Evolutionary conservation across 176 grass and related monocot genomes (phyloP).

Genomic region (Oryza rufipogon): DNA sequence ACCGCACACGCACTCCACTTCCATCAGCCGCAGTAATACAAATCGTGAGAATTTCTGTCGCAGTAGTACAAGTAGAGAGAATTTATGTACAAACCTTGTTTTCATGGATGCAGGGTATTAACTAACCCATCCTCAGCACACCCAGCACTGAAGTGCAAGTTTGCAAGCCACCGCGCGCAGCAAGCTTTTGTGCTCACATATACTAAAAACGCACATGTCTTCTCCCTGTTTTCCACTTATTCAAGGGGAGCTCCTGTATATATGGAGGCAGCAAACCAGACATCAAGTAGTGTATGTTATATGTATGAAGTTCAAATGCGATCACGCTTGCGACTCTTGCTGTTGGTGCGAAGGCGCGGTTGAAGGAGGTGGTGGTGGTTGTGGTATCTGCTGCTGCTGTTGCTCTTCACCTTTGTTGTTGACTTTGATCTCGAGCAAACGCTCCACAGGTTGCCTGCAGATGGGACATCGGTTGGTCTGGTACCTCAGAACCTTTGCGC

Average conservation of each 20-base stretch:
- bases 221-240: slow-evolving; percentile 18
- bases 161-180: neutral
- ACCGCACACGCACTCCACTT: neutral
- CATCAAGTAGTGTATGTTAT: slow-evolving; percentile 27
- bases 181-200: neutral
- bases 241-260: slow-evolving; percentile 20
- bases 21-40: neutral
- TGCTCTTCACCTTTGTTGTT: slow-evolving; percentile 51
- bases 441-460: slow-evolving; percentile 70
- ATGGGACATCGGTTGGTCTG: slow-evolving; percentile 68
- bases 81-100: neutral
- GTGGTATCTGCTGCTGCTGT: neutral
- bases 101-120: neutral
- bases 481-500: slow-evolving; percentile 67
- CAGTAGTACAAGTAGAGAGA: neutral
- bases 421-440: slow-evolving; percentile 63
- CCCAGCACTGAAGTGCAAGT: neutral
- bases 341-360: neutral
- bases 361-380: neutral
- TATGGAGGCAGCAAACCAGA: neutral
- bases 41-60: neutral
- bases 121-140: neutral
- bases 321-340: slow-evolving; percentile 18
- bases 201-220: slow-evolving; percentile 4
- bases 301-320: slow-evolving; percentile 15